These are phyloP conservation scores for Lindgomyces ingoldianus DNA, from an alignment of 495 filamentous ascomycete species.

Conservation along the genomic window DNA sequence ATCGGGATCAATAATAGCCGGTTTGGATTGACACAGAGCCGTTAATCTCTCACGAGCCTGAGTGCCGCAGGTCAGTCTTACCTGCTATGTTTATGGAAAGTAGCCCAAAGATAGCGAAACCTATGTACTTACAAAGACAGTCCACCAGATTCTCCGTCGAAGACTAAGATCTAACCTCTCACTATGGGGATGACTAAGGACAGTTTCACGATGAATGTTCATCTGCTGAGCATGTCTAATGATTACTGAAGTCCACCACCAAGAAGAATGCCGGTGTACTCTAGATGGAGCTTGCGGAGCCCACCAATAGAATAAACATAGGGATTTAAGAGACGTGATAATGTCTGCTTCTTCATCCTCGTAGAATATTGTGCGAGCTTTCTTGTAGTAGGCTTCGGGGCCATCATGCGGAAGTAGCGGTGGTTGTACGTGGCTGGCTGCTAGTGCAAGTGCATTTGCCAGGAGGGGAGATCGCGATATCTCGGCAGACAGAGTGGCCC, in stretches of 20 bases:
- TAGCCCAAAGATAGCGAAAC: not conserved
- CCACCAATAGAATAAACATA: slow-evolving; percentile 9
- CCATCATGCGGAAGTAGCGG: slow-evolving; percentile 7
- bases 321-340: not conserved
- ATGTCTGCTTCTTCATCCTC: slow-evolving; percentile 8
- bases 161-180: slow-evolving; percentile 2
- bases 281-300: not conserved
- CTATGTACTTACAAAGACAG: not conserved
- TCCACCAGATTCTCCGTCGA: slow-evolving; percentile 5
- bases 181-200: not conserved
- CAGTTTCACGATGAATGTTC: slow-evolving; percentile 11
- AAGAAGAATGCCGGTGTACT: not conserved
- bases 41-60: slow-evolving; percentile 8
- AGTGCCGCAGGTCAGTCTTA: not conserved
- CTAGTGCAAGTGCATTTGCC: slow-evolving; percentile 4
- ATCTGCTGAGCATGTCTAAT: slow-evolving; percentile 6
- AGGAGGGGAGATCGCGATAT: not conserved
- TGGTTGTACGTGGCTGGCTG: slow-evolving; percentile 3
- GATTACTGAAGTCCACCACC: not conserved
- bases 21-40: slow-evolving; percentile 1
- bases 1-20: not conserved
- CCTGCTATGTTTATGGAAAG: not conserved
- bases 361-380: not conserved
- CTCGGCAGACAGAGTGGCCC: not conserved
- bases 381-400: slow-evolving; percentile 5